Conservation (phyloP, 305 asterid species). For the Fraxinus floribunda region DNA sequence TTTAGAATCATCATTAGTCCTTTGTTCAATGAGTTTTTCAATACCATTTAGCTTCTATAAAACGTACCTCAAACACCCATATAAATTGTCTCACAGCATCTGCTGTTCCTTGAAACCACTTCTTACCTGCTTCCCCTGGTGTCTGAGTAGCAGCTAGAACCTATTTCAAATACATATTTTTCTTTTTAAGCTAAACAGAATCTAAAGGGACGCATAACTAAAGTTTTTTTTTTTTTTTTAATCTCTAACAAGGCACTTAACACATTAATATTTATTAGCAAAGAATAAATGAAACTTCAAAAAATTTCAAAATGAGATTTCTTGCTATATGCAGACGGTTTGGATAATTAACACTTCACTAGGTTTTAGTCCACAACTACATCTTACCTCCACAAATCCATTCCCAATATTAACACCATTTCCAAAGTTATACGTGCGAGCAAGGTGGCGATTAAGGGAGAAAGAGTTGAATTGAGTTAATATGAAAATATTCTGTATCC, state of each 20-base stretch:
- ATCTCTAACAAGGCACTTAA: not conserved
- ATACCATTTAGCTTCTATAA: not conserved
- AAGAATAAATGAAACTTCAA: not conserved
- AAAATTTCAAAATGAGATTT: not conserved
- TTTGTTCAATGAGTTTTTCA: not conserved
- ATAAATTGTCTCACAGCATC: slow-evolving; percentile 92
- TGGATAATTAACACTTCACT: not conserved
- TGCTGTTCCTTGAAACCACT: slow-evolving; percentile 98
- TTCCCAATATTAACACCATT: slow-evolving; percentile 85
- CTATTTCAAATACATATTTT: slow-evolving; percentile 31
- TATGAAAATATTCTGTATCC: slow-evolving; percentile 80
- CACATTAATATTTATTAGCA: not conserved
- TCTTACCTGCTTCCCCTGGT: slow-evolving; percentile 84
- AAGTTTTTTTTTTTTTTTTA: not conserved
- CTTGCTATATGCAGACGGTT: not conserved
- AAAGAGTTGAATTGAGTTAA: slow-evolving; percentile 91
- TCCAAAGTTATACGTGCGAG: slow-evolving; percentile 77
- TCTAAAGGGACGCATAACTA: not conserved
- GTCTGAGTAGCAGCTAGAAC: slow-evolving; percentile 98
- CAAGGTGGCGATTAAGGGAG: slow-evolving; percentile 94
- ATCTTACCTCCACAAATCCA: slow-evolving; percentile 91
- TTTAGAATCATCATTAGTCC: slow-evolving; percentile 17
- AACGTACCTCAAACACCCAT: slow-evolving; percentile 92
- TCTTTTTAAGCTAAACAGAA: not conserved
- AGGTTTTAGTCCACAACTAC: not conserved